phyloP scores from a whole-genome alignment of 75 land plant genomes.

The Cunninghamia lanceolata region DNA sequence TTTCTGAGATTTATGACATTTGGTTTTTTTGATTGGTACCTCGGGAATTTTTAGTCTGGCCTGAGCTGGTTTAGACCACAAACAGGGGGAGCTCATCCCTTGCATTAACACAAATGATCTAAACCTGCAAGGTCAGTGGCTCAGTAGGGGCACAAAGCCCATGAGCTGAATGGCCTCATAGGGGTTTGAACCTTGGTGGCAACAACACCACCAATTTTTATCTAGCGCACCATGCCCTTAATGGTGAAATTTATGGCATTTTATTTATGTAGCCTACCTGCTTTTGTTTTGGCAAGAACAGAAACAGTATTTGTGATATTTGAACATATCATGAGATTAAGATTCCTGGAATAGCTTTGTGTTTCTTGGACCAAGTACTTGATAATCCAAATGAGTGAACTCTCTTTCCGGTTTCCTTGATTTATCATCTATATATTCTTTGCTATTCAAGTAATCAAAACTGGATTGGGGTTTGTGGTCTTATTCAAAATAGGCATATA shows the following conservation, averaged over 20 bases:
- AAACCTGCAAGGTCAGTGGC: no score
- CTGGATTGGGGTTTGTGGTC: background rate
- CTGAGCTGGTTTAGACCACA: no score
- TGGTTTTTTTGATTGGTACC: no score
- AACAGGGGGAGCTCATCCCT: no score
- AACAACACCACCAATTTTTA: no score
- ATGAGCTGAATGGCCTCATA: no score
- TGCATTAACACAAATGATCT: no score
- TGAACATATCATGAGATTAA: background rate
- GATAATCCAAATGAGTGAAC: background rate
- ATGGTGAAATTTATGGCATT: no score
- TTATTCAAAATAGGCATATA: background rate
- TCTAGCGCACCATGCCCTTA: no score
- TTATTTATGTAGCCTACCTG: background rate
- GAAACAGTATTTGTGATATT: background rate
- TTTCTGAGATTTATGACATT: background rate
- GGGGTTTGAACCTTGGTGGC: no score
- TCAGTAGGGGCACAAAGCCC: no score
- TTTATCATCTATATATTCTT: background rate
- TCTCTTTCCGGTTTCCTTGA: background rate
- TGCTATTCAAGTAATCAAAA: conserved; percentile 8
- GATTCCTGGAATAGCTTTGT: background rate
- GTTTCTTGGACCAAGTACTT: background rate
- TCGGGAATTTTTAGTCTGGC: no score
- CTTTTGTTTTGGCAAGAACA: background rate